phyloP scores from a whole-genome alignment of 2,329 filamentous ascomycete species.

The Trichophaea hybrida region DNA sequence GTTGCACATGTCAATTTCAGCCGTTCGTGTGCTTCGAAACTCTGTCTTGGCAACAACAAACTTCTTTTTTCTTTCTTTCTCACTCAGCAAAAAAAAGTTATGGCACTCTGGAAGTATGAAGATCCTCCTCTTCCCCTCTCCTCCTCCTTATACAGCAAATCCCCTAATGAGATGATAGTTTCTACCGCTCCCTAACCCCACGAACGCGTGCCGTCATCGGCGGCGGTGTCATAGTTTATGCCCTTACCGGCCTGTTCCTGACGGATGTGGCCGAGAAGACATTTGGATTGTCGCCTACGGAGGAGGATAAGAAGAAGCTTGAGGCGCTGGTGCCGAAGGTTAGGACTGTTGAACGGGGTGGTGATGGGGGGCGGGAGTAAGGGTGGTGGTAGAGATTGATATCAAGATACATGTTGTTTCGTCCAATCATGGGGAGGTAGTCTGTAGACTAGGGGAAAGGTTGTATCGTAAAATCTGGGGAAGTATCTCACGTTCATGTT shows the following conservation, averaged over 20 bases:
- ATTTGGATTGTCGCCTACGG: slow-evolving; percentile 56
- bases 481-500: too few relatives aligned
- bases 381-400: neutral
- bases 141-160: neutral
- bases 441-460: too few relatives aligned
- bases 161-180: slow-evolving; percentile 3
- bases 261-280: slow-evolving; percentile 59
- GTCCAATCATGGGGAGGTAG: too few relatives aligned
- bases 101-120: too few relatives aligned
- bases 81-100: too few relatives aligned
- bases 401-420: neutral
- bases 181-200: slow-evolving; percentile 55
- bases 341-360: slow-evolving; percentile 42
- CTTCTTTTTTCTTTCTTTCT: too few relatives aligned
- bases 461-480: too few relatives aligned
- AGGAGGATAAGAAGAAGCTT: slow-evolving; percentile 56
- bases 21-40: too few relatives aligned
- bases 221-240: slow-evolving; percentile 61
- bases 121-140: too few relatives aligned
- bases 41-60: too few relatives aligned
- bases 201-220: slow-evolving; percentile 60
- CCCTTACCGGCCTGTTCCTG: slow-evolving; percentile 54
- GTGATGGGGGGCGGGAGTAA: slow-evolving; percentile 15
- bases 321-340: slow-evolving; percentile 48
- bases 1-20: too few relatives aligned